These are phyloP conservation scores for Coprinopsis marcescibilis DNA, from an alignment of 768 basidiomycete genomes.

Conservation along the genomic window DNA sequence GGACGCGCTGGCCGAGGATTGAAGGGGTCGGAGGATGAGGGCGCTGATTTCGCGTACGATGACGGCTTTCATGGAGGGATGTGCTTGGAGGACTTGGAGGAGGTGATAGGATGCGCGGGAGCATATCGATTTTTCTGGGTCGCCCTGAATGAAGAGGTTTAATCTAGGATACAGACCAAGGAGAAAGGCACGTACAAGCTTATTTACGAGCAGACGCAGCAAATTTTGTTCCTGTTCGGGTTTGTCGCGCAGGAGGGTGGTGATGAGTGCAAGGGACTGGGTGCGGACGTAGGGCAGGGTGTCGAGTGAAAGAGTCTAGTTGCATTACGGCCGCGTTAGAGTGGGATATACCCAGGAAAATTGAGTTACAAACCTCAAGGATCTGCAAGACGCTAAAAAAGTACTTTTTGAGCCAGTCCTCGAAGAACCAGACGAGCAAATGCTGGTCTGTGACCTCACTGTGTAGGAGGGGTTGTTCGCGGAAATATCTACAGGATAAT, in stretches of 20 bases:
- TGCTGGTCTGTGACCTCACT: slow-evolving; percentile 62
- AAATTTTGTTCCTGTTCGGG: slow-evolving; percentile 98
- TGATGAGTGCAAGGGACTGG: slow-evolving; percentile 73
- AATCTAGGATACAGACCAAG: not conserved
- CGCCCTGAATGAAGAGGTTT: slow-evolving; percentile 54
- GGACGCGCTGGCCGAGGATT: slow-evolving; percentile 29
- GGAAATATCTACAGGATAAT: slow-evolving; percentile 63
- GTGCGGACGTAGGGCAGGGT: slow-evolving; percentile 84
- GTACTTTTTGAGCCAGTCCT: slow-evolving; percentile 97
- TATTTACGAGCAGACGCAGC: slow-evolving; percentile 87
- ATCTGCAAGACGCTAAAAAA: slow-evolving; percentile 90
- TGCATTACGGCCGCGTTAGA: not conserved
- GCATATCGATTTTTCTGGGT: slow-evolving; percentile 80
- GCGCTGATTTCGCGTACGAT: slow-evolving; percentile 83
- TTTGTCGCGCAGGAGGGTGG: slow-evolving; percentile 77
- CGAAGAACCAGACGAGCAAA: slow-evolving; percentile 83
- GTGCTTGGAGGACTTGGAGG: slow-evolving; percentile 82
- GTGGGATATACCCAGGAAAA: not conserved
- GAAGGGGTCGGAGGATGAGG: slow-evolving; percentile 58
- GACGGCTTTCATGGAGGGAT: slow-evolving; percentile 89
- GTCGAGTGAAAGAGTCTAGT: slow-evolving; percentile 73
- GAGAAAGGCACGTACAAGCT: slow-evolving; percentile 53
- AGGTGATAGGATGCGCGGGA: slow-evolving; percentile 88
- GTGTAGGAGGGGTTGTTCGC: slow-evolving; percentile 75
- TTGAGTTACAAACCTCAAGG: slow-evolving; percentile 59